phyloP scores from a whole-genome alignment of 129 eudicot genomes.

The Deinandra increscens region DNA sequence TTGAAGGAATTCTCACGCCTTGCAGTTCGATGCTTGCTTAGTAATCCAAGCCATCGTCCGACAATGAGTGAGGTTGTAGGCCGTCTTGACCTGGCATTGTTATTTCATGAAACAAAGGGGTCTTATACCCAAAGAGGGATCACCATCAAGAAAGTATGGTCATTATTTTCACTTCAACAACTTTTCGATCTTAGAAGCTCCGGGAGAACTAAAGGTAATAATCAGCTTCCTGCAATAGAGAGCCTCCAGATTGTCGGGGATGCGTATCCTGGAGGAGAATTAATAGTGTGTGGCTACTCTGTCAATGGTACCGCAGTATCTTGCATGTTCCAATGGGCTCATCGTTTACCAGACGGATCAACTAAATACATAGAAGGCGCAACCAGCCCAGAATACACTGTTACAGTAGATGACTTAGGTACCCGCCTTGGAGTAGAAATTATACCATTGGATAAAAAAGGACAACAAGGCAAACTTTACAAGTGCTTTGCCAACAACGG shows the following conservation, averaged over 20 bases:
- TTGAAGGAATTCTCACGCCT: constrained; percentile 5
- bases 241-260: background rate
- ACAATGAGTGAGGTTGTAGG: constrained; percentile 19
- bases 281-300: constrained; percentile 3
- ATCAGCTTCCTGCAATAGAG: constrained; percentile 3
- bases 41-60: constrained; percentile 5
- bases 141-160: background rate
- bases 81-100: constrained; percentile 4
- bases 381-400: no score
- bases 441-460: no score
- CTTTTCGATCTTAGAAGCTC: background rate
- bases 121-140: background rate
- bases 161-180: background rate
- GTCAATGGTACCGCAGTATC: no score
- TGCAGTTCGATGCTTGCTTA: background rate
- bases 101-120: constrained; percentile 3
- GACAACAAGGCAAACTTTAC: no score
- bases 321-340: no score
- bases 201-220: no score
- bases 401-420: no score
- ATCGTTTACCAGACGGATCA: no score
- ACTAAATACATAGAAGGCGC: no score
- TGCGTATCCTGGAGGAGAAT: constrained; percentile 1
- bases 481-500: no score
- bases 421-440: no score